A percentile compares a stretch with the other conserved stretches of the same genome.
phyloP scores from a whole-genome alignment of 2,329 filamentous ascomycete species.

The Ceratocystis papillata region DNA sequence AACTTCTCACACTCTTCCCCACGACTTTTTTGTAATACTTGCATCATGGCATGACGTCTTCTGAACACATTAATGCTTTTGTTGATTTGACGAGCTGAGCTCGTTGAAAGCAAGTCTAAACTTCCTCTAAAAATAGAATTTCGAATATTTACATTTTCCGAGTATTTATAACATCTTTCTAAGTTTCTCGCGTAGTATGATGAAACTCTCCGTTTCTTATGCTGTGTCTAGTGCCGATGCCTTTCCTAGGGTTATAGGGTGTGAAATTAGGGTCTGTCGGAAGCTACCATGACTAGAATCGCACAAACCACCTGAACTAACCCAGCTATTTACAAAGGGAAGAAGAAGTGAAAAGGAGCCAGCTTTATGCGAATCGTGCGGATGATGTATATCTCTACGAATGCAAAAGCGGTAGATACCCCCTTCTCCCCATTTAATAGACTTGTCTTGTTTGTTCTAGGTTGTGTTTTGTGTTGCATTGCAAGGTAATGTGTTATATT shows the following conservation, averaged over 20 bases:
- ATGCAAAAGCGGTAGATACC: no score
- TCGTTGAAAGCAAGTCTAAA: background rate
- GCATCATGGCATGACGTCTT: background rate
- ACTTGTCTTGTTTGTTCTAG: background rate
- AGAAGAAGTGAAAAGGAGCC: no score
- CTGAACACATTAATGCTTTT: background rate
- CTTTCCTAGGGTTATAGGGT: no score
- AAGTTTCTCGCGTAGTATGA: background rate
- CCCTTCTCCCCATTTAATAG: no score
- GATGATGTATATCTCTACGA: no score
- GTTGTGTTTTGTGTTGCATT: slow-evolving; percentile 10
- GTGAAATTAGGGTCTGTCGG: no score
- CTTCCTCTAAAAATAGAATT: background rate
- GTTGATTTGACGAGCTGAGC: no score
- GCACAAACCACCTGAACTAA: no score
- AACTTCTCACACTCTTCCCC: background rate
- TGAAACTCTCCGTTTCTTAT: background rate
- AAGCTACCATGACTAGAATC: no score
- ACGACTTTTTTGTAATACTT: background rate
- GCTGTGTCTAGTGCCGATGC: no score
- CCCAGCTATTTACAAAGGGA: no score
- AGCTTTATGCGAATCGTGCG: no score
- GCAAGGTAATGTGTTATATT: background rate
- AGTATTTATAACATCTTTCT: background rate
- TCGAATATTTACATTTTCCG: background rate